Conservation (phyloP, 768 basidiomycete species). For the Stropharia rugosoannulata region DNA sequence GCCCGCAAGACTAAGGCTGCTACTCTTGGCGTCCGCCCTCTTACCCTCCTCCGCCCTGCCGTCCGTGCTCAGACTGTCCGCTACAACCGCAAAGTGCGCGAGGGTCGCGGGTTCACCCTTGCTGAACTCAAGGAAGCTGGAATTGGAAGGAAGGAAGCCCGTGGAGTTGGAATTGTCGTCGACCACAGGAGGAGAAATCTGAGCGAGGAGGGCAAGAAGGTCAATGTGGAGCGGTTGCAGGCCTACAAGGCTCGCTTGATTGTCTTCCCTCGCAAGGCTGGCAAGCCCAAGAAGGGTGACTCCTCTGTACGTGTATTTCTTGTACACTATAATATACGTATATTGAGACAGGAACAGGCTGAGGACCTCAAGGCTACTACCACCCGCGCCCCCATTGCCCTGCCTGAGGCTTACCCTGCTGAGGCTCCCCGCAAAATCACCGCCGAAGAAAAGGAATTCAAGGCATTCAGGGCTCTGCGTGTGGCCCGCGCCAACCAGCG, state of each 20-base stretch:
- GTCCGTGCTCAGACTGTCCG: slow-evolving; percentile 95
- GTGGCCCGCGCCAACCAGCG: slow-evolving; percentile 77
- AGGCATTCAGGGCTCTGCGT: slow-evolving; percentile 90
- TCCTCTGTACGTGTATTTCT: slow-evolving; percentile 63
- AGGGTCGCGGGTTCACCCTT: slow-evolving; percentile 95
- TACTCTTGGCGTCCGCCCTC: slow-evolving; percentile 87
- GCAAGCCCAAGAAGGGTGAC: slow-evolving; percentile 96
- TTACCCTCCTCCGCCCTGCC: slow-evolving; percentile 90
- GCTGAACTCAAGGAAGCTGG: slow-evolving; percentile 96
- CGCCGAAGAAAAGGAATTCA: slow-evolving; percentile 81
- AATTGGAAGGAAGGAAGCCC: slow-evolving; percentile 90
- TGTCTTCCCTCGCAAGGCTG: slow-evolving; percentile 95
- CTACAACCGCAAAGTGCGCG: slow-evolving; percentile 97
- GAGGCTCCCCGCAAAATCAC: slow-evolving; percentile 95
- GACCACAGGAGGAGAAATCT: slow-evolving; percentile 96
- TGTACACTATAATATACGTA: background rate
- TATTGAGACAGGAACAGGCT: slow-evolving; percentile 43
- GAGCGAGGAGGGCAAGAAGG: slow-evolving; percentile 93
- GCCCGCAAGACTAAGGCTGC: slow-evolving; percentile 92
- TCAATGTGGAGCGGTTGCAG: slow-evolving; percentile 93
- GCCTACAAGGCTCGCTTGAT: slow-evolving; percentile 92
- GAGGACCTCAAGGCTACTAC: slow-evolving; percentile 80
- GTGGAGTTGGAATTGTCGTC: slow-evolving; percentile 90
- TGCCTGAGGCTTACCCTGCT: slow-evolving; percentile 64
- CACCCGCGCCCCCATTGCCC: slow-evolving; percentile 63